Base-by-base conservation (phyloP, 2,329 filamentous ascomycete genomes). In the Phaeoacremonium minimum region DNA sequence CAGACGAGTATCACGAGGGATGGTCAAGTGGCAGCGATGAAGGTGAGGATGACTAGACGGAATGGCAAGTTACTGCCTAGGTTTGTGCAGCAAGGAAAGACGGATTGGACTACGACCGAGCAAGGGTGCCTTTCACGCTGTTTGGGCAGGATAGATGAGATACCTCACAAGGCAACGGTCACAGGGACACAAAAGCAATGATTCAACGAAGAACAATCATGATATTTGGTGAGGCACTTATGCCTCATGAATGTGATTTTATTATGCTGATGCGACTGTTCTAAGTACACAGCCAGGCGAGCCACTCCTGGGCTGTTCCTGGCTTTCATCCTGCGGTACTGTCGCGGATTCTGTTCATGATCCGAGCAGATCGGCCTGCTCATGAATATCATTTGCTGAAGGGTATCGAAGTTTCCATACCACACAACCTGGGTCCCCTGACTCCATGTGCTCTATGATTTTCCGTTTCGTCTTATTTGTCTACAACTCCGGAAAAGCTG, bases 1-100 rank as follows among this genome's bases (percentile, higher is more conserved):
- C 85, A 2, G 90, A 95, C 52, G 86, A 86, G 41, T 97, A 96
- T 57, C 81, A 87, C 48, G 87, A 93, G 43, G 88, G 88, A 2
- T 95, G 87, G 86, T 81, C 80, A 11, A 88, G 84, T 51, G 87
- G 81, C 16, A 83, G 78, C 40, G 85, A 87, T 48, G 73, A 80
- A 7, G 82, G 78, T 15, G 80, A 87, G 40, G 83, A 87, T 34
- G 69, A 75, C 7, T 57, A 26, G n/a, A n/a, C n/a, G n/a, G n/a
- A n/a, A n/a, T n/a, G n/a, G n/a, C n/a, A n/a, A n/a, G n/a, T n/a
- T n/a, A n/a, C n/a, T n/a, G n/a, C n/a, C n/a, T n/a, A n/a, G n/a
- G n/a, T n/a, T n/a, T n/a, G n/a, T n/a, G n/a, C n/a, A n/a, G n/a
- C n/a, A n/a, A n/a, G n/a, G n/a, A n/a, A n/a, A n/a, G n/a, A n/a